These are phyloP conservation scores for Gymnopilus junonius DNA, from an alignment of 768 basidiomycete species.

Conservation along the genomic window DNA sequence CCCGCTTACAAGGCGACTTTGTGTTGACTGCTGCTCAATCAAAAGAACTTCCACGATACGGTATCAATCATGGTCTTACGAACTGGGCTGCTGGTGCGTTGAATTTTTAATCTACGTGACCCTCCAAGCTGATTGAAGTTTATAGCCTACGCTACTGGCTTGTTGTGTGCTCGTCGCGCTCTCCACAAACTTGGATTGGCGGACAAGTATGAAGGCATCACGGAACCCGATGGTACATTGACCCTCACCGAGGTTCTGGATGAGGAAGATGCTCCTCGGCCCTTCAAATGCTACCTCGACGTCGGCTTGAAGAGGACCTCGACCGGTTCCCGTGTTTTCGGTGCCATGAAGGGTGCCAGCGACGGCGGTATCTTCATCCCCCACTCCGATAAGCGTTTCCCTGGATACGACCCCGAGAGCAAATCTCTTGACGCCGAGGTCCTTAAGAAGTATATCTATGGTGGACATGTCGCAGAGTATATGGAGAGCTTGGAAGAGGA, in stretches of 20 bases:
- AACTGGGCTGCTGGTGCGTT: slow-evolving; percentile 96
- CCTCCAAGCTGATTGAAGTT: not conserved
- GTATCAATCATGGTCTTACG: slow-evolving; percentile 97
- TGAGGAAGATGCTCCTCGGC: slow-evolving; percentile 91
- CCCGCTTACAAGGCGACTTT: slow-evolving; percentile 97
- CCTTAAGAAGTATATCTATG: slow-evolving; percentile 96
- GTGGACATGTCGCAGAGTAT: slow-evolving; percentile 98
- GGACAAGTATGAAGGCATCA: slow-evolving; percentile 96
- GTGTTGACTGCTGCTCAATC: slow-evolving; percentile 89
- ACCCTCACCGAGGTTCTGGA: slow-evolving; percentile 84
- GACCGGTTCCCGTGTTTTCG: slow-evolving; percentile 96
- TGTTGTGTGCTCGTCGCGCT: slow-evolving; percentile 93
- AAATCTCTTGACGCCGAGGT: slow-evolving; percentile 95
- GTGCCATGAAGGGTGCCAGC: slow-evolving; percentile 97
- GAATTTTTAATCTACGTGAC: not conserved
- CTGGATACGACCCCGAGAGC: slow-evolving; percentile 91
- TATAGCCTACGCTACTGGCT: slow-evolving; percentile 94
- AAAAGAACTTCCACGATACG: slow-evolving; percentile 91
- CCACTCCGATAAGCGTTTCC: slow-evolving; percentile 98
- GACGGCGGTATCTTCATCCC: slow-evolving; percentile 99
- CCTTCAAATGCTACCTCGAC: slow-evolving; percentile 99
- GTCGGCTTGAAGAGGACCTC: slow-evolving; percentile 98
- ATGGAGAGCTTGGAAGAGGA: slow-evolving; percentile 99
- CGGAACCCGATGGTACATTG: slow-evolving; percentile 89
- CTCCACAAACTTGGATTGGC: slow-evolving; percentile 94